phyloP scores from a whole-genome alignment of 2,329 filamentous ascomycete species.

The Talaromyces sp. region DNA sequence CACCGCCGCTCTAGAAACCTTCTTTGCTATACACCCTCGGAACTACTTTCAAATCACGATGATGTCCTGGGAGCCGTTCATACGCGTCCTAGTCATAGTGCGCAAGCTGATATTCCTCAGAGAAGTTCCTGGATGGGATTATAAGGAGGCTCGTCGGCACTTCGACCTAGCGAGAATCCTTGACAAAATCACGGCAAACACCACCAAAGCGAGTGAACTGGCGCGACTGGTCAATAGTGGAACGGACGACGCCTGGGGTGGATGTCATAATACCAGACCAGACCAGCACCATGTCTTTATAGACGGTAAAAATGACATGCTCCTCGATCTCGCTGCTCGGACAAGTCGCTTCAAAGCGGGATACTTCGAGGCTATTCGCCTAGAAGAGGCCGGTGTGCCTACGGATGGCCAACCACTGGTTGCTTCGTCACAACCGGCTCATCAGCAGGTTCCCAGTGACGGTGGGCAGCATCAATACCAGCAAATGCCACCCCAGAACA shows the following conservation, averaged over 20 bases:
- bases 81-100: neutral
- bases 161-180: neutral
- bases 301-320: neutral
- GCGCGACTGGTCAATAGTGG: neutral
- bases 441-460: neutral
- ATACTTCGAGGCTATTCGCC: neutral
- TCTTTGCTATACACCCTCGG: constrained; percentile 2
- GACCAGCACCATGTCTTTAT: neutral
- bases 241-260: neutral
- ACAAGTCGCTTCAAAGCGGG: neutral
- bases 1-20: neutral
- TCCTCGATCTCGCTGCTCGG: neutral
- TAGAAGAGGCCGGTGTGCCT: neutral
- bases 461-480: neutral
- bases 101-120: constrained; percentile 4
- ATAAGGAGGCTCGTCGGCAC: neutral
- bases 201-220: neutral
- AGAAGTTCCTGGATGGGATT: constrained; percentile 6
- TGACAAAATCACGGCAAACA: neutral
- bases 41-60: constrained; percentile 2
- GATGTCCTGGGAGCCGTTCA: constrained; percentile 2
- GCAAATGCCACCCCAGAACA: neutral
- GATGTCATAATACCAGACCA: neutral
- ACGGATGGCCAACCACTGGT: neutral
- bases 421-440: neutral